These are phyloP conservation scores for Candida sp. DNA, from an alignment of 1,139 yeast genomes.

Conservation along the genomic window DNA sequence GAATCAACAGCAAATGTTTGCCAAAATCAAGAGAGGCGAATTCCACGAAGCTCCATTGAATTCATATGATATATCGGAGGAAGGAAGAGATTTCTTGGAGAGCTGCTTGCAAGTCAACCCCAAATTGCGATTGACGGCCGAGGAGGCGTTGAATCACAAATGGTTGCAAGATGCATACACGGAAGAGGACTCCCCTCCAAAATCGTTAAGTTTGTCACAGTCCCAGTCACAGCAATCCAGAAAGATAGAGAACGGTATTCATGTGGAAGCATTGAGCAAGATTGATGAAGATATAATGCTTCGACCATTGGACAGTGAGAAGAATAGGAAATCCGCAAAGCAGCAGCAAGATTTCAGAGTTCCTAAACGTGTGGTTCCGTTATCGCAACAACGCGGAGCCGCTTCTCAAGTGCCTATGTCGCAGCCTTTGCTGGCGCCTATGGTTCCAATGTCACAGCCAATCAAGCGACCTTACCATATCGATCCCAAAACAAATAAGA, in stretches of 20 bases:
- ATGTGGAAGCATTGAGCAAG: constrained; percentile 45
- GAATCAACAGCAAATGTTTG: constrained; percentile 85
- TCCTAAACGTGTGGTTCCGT: constrained; percentile 45
- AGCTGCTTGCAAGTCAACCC: constrained; percentile 80
- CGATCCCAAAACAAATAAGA: constrained; percentile 10
- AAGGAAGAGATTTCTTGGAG: constrained; percentile 72
- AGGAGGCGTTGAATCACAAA: constrained; percentile 70
- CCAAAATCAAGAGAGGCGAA: constrained; percentile 75
- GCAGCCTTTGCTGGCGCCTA: constrained; percentile 27
- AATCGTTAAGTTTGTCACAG: constrained; percentile 66
- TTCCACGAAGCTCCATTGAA: constrained; percentile 82
- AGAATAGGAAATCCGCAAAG: constrained; percentile 22
- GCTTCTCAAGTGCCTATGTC: constrained; percentile 48
- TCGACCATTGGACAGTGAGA: constrained; percentile 43
- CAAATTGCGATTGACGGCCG: constrained; percentile 67
- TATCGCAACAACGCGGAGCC: constrained; percentile 28
- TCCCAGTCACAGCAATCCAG: constrained; percentile 70
- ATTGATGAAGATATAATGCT: constrained; percentile 50
- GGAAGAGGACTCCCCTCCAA: constrained; percentile 29
- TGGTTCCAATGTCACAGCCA: constrained; percentile 14
- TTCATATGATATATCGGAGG: constrained; percentile 64
- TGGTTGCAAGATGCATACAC: constrained; percentile 52
- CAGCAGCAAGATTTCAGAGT: constrained; percentile 43
- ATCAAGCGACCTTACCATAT: constrained; percentile 9
- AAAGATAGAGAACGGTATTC: constrained; percentile 51